phyloP scores from a whole-genome alignment of 257 asterid genomes.

The Fraxinus excelsior region DNA sequence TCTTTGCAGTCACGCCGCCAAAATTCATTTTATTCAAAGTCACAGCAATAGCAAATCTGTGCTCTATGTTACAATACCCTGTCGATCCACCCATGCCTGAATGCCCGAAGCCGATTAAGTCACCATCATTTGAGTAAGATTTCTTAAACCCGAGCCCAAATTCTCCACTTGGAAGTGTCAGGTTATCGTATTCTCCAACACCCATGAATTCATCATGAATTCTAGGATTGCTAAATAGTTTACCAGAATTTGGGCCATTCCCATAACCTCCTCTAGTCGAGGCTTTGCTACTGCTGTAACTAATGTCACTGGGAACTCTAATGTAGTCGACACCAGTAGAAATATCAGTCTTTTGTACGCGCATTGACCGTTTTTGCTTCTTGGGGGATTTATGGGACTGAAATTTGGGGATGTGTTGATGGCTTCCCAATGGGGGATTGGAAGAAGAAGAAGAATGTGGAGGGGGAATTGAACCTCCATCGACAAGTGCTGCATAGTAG shows the following conservation, averaged over 20 bases:
- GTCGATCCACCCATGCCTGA: conserved; percentile 97
- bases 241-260: conserved; percentile 19
- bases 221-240: conserved; percentile 55
- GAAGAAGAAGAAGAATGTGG: conserved; percentile 57
- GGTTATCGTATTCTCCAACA: conserved; percentile 62
- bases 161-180: conserved; percentile 56
- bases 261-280: conserved; percentile 8
- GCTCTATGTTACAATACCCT: conserved; percentile 65
- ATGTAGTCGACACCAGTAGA: conserved; percentile 38
- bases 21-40: conserved; percentile 82
- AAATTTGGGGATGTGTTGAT: conserved; percentile 73
- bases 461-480: conserved; percentile 64
- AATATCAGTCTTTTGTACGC: conserved; percentile 17
- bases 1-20: conserved; percentile 80
- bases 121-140: conserved; percentile 58
- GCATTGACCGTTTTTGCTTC: conserved; percentile 40
- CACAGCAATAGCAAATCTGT: conserved; percentile 74
- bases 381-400: conserved; percentile 42
- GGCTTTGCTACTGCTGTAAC: conserved; percentile 17
- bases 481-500: conserved; percentile 90
- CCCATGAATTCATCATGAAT: conserved; percentile 86
- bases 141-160: conserved; percentile 93
- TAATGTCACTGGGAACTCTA: conserved; percentile 46
- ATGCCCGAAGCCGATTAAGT: conserved; percentile 85
- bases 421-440: conserved; percentile 74